phyloP scores from a whole-genome alignment of 1,139 yeast genomes.

The Wickerhamomyces sp. region DNA sequence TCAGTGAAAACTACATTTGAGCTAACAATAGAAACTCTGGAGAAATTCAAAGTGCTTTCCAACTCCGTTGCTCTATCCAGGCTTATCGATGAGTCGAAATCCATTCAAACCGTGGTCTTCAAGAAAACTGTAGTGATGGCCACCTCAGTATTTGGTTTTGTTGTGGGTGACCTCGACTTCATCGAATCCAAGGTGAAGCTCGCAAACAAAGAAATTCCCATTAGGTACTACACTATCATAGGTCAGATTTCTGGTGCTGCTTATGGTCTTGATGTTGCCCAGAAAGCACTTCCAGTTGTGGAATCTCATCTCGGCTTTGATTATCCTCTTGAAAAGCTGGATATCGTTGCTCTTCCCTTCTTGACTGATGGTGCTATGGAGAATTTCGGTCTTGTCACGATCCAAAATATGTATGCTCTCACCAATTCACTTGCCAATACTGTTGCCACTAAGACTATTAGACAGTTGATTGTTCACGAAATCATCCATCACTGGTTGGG shows the following conservation, averaged over 20 bases:
- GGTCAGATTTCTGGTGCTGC: constrained; percentile 44
- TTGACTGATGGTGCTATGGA: constrained; percentile 77
- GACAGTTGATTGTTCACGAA: constrained; percentile 63
- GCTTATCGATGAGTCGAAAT: constrained; percentile 24
- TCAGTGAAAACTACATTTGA: constrained; percentile 46
- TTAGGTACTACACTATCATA: constrained; percentile 50
- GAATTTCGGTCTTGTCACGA: constrained; percentile 64
- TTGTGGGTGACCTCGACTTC: constrained; percentile 57
- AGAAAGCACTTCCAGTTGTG: constrained; percentile 41
- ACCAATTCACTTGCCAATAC: constrained; percentile 30
- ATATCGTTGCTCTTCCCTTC: constrained; percentile 62
- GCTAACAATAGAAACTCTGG: constrained; percentile 40
- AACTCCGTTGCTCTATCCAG: constrained; percentile 32
- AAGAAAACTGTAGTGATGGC: constrained; percentile 52
- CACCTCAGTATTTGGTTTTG: constrained; percentile 60
- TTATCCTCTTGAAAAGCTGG: constrained; percentile 60
- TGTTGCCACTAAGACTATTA: constrained; percentile 29
- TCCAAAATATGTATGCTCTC: constrained; percentile 48
- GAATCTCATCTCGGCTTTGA: constrained; percentile 35
- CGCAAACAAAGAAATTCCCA: constrained; percentile 30
- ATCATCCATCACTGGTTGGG: constrained; percentile 79
- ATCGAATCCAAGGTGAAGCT: constrained; percentile 32
- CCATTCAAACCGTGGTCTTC: constrained; percentile 36
- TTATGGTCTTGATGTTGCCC: constrained; percentile 41
- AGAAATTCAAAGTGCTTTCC: constrained; percentile 44